Evolutionary conservation across 805 yeast genomes (phyloP).

Genomic region (Wickerhamomyces pijperi): DNA sequence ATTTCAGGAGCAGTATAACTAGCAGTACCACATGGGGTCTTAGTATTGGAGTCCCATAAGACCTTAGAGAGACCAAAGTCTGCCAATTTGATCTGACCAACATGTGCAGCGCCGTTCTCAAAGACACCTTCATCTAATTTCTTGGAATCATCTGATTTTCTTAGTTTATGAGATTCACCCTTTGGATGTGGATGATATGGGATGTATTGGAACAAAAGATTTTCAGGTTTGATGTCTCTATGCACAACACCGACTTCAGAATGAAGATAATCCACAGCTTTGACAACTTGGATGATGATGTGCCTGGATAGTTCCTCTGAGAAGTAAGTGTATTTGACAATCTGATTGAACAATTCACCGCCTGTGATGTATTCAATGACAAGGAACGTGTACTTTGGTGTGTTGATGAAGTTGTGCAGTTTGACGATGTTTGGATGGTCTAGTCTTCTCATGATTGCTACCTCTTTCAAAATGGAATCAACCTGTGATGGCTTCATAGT

Average conservation of each 20-base stretch:
- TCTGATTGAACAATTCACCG: conserved; percentile 65
- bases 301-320: conserved; percentile 56
- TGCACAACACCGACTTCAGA: conserved; percentile 70
- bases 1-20: conserved; percentile 99
- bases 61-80: conserved; percentile 94
- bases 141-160: conserved; percentile 58
- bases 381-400: conserved; percentile 49
- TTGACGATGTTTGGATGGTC: conserved; percentile 54
- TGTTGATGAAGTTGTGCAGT: conserved; percentile 57
- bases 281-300: conserved; percentile 50
- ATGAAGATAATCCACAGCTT: conserved; percentile 60
- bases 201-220: conserved; percentile 54
- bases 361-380: conserved; percentile 67
- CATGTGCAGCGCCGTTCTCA: conserved; percentile 81
- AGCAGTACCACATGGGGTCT: conserved; percentile 98
- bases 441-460: conserved; percentile 59
- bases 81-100: conserved; percentile 83
- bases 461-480: conserved; percentile 70
- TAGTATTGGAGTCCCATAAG: conserved; percentile 66
- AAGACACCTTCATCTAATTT: conserved; percentile 87
- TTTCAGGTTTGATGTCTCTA: conserved; percentile 77
- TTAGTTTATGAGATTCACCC: conserved; percentile 21
- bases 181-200: conserved; percentile 30
- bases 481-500: conserved; percentile 52
- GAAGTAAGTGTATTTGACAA: conserved; percentile 55